These are phyloP conservation scores for Nakaseomyces bracarensis DNA, from an alignment of 1,139 yeast genomes.

Conservation along the genomic window DNA sequence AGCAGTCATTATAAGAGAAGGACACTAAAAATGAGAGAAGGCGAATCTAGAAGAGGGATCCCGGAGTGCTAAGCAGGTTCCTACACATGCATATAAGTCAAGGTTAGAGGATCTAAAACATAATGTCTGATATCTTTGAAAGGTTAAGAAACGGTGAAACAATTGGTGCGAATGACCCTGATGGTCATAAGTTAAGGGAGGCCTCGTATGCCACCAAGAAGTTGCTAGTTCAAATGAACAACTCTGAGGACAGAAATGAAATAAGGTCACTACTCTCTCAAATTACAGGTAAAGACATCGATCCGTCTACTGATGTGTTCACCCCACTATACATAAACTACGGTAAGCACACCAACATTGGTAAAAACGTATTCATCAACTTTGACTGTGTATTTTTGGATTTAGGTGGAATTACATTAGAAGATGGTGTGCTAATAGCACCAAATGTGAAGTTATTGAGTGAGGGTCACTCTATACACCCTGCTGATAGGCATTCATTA, in stretches of 20 bases:
- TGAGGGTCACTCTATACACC: conserved; percentile 55
- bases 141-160: background rate
- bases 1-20: too few species aligned
- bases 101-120: too few species aligned
- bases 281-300: background rate
- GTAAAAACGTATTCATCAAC: conserved; percentile 46
- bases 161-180: background rate
- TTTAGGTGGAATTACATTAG: conserved; percentile 52
- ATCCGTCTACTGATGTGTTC: background rate
- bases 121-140: background rate
- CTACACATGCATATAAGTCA: too few species aligned
- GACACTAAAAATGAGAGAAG: too few species aligned
- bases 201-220: background rate
- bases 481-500: conserved; percentile 39
- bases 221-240: background rate
- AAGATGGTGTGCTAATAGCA: conserved; percentile 52
- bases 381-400: conserved; percentile 53
- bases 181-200: background rate
- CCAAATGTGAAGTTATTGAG: conserved; percentile 56
- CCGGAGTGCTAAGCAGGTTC: too few species aligned
- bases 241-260: background rate
- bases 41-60: too few species aligned
- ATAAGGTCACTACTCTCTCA: background rate
- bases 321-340: conserved; percentile 50
- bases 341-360: conserved; percentile 46